Evolutionary conservation across 768 basidiomycete genomes (phyloP), one percentile per base, ranked within the genome.

Genomic region (Xanthoconium stramineum): DNA sequence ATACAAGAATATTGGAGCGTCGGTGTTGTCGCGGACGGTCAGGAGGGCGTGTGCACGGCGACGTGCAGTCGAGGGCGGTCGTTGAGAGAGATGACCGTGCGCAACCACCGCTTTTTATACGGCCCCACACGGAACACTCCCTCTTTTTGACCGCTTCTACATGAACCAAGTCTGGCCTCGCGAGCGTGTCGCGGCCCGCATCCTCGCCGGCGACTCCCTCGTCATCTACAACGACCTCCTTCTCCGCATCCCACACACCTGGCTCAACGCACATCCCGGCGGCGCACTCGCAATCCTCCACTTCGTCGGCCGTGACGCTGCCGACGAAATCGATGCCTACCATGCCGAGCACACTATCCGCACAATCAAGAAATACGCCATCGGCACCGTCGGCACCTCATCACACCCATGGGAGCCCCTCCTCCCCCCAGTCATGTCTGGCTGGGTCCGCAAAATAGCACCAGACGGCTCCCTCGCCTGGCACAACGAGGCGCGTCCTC

Each of bases 271-370:
- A 5, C 96, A 98, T 68, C 97, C 97, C 1, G 97, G 97, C 42
- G 94, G 96, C 38, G 71, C 82, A 5, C 86, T 98, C 47, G 81
- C 94, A 14, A 83, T 99, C 55, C 84, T 96, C 28, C 97, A 99
- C 74, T 98, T 94, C 65, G 85, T 98, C 40, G 97, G 96, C 4
- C 82, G 96, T 53, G 95, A 99, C 68, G 95, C 96, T 0, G 83
- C 91, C 0, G 90, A 96, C 75, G 97, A 99, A 71, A 90, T 98
- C 35, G 83, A 91, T 59, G 96, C 94, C 20, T 98, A 90, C 74
- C 97, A 99, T 69, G 77, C 78, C 8, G 79, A 83, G 37, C 52
- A 62, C 45, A 69, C 70, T 19, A 42, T 67, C 46, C 60, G 53
- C n/a, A 64, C 58, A 65, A 70, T 72, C 19, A 70, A 56, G 29